Evolutionary conservation across 768 basidiomycete genomes (phyloP).

Genomic region (Trametopsis cervina): DNA sequence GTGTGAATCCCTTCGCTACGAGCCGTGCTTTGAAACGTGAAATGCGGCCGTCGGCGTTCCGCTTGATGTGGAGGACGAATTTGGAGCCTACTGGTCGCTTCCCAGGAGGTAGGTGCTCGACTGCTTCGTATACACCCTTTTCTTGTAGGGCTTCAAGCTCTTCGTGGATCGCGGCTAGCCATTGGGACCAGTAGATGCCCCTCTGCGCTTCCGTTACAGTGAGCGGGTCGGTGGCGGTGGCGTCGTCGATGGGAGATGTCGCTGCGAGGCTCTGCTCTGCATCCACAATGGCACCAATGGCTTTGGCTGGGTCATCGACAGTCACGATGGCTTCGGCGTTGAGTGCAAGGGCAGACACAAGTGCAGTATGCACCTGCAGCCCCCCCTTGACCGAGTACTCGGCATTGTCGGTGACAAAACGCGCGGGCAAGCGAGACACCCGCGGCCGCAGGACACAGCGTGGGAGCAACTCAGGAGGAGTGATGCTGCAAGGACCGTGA

Average conservation of each 20-base stretch:
- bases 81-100: constrained; percentile 24
- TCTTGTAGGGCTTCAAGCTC: constrained; percentile 7
- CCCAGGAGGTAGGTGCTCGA: constrained; percentile 20
- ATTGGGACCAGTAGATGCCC: constrained; percentile 8
- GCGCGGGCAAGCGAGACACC: too few species aligned
- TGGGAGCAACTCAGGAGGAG: too few species aligned
- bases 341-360: not conserved
- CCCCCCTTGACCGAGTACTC: constrained; percentile 4
- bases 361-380: not conserved
- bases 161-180: constrained; percentile 15
- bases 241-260: not conserved
- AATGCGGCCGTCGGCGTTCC: constrained; percentile 19
- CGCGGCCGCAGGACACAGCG: too few species aligned
- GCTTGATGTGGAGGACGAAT: constrained; percentile 35
- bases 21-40: constrained; percentile 1
- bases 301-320: not conserved
- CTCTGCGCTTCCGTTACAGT: constrained; percentile 3
- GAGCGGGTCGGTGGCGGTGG: not conserved
- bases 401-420: too few species aligned
- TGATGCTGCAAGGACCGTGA: too few species aligned
- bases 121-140: constrained; percentile 15
- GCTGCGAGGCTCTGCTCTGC: not conserved
- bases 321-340: not conserved
- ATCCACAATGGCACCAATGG: not conserved
- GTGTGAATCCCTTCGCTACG: constrained; percentile 1